Evolutionary conservation across 2,329 filamentous ascomycete genomes (phyloP).

Genomic region (Waltergamsia citrina): DNA sequence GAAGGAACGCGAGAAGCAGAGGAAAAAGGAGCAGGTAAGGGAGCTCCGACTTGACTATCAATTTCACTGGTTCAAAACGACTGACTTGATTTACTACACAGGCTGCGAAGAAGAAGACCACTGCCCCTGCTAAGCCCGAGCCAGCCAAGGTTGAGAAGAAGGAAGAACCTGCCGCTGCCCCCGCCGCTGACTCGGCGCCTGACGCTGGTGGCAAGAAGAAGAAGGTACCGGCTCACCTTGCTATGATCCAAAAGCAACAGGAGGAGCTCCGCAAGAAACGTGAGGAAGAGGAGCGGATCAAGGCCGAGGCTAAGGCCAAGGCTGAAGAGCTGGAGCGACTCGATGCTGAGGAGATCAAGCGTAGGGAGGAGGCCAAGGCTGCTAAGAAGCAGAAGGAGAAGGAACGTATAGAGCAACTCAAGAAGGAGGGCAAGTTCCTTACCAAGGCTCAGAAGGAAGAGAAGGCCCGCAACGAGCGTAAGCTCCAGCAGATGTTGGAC

Average conservation of each 20-base stretch:
- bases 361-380: slow-evolving; percentile 63
- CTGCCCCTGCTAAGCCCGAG: slow-evolving; percentile 18
- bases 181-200: too few species aligned
- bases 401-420: slow-evolving; percentile 76
- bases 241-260: slow-evolving; percentile 71
- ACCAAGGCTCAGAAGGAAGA: slow-evolving; percentile 81
- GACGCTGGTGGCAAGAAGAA: slow-evolving; percentile 66
- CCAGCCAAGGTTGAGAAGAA: slow-evolving; percentile 48
- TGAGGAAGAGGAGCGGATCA: slow-evolving; percentile 54
- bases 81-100: slow-evolving; percentile 6
- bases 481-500: slow-evolving; percentile 77
- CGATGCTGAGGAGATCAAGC: slow-evolving; percentile 58
- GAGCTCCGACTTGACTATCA: background rate
- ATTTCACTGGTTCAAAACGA: background rate
- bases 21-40: slow-evolving; percentile 90
- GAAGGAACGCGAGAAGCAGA: slow-evolving; percentile 96
- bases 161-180: slow-evolving; percentile 38
- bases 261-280: slow-evolving; percentile 60
- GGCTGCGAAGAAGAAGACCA: slow-evolving; percentile 76
- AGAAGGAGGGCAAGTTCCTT: slow-evolving; percentile 79
- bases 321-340: slow-evolving; percentile 56
- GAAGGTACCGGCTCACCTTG: slow-evolving; percentile 72
- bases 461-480: slow-evolving; percentile 68
- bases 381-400: slow-evolving; percentile 80
- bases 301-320: slow-evolving; percentile 55